These are phyloP conservation scores for Syzygium jambos DNA, from an alignment of 345 rosid species.

Conservation along the genomic window DNA sequence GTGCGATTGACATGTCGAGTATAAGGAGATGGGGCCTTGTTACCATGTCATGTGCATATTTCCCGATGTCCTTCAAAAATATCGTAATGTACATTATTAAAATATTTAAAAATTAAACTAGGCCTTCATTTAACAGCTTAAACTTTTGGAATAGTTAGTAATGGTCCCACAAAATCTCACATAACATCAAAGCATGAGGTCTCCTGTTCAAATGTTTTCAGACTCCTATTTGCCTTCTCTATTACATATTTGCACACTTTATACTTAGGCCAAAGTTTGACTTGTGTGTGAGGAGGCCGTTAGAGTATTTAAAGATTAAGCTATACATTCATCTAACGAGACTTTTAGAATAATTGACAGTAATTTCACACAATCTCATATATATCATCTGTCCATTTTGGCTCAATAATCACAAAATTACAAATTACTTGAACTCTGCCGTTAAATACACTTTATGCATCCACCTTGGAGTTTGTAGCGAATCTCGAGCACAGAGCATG, in stretches of 20 bases:
- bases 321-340: background rate
- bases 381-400: background rate
- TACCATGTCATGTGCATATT: background rate
- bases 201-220: background rate
- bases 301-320: background rate
- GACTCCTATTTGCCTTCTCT: background rate
- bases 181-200: background rate
- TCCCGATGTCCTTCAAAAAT: background rate
- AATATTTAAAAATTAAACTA: background rate
- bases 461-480: background rate
- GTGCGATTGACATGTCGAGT: background rate
- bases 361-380: background rate
- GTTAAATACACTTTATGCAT: background rate
- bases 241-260: background rate
- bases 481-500: background rate
- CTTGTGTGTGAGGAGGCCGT: background rate
- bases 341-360: background rate
- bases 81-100: background rate
- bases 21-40: background rate
- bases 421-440: background rate
- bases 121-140: fast-evolving
- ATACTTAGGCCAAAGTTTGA: background rate
- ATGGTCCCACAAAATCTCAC: background rate
- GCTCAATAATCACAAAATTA: background rate
- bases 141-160: background rate